phyloP scores from a whole-genome alignment of 352 stramenopile genomes.

The Peronospora belbahrii region DNA sequence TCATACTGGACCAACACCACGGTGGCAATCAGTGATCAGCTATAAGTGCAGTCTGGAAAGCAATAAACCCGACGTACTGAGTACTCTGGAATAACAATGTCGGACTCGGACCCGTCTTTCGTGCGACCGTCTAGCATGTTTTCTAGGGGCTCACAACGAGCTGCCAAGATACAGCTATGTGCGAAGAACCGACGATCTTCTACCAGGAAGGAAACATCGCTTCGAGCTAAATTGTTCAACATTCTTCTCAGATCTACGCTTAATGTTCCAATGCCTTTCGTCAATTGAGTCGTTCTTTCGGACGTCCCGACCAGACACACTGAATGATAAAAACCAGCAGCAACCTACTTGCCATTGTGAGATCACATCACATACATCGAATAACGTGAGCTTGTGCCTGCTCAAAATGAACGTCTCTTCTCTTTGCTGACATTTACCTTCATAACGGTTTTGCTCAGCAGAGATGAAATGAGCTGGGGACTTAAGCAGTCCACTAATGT shows the following conservation, averaged over 20 bases:
- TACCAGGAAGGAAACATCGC: constrained; percentile 80
- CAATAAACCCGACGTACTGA: constrained; percentile 33
- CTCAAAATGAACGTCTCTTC: not conserved
- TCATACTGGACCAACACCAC: constrained; percentile 37
- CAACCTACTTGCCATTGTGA: constrained; percentile 53
- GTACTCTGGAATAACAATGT: constrained; percentile 71
- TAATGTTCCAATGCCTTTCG: constrained; percentile 31
- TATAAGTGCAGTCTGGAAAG: not conserved
- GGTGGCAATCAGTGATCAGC: constrained; percentile 1
- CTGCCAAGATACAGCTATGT: constrained; percentile 83
- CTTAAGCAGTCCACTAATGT: constrained; percentile 61
- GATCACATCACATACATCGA: too few species aligned
- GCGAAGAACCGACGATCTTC: constrained; percentile 61
- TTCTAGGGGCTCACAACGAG: constrained; percentile 82
- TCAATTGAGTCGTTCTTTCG: constrained; percentile 5
- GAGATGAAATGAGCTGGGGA: constrained; percentile 61
- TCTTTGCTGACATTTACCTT: constrained; percentile 34
- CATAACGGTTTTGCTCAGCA: constrained; percentile 44
- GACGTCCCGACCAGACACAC: constrained; percentile 41
- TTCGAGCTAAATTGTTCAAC: constrained; percentile 77
- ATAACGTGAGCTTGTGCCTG: not conserved
- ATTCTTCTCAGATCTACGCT: constrained; percentile 68
- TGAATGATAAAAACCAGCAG: constrained; percentile 90
- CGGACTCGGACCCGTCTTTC: constrained; percentile 54
- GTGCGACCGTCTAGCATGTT: constrained; percentile 88